phyloP scores from a whole-genome alignment of 257 asterid species.

The Oldenlandia corymbosa region DNA sequence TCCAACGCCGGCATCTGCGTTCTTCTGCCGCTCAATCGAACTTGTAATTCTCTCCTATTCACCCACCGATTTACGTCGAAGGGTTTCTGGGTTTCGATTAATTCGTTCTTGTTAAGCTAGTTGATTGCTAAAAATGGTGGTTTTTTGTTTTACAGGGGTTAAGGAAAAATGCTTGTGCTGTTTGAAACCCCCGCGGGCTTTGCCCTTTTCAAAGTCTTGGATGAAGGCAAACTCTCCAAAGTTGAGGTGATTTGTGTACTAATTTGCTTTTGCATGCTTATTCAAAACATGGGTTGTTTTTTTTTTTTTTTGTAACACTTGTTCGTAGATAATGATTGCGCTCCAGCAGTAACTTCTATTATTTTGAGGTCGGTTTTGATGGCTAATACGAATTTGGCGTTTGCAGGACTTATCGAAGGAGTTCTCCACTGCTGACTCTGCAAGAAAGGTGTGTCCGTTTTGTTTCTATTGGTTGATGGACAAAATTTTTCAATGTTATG shows the following conservation, averaged over 20 bases:
- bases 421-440: conserved; percentile 58
- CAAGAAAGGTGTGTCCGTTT: conserved; percentile 88
- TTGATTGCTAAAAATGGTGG: neutral
- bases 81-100: neutral
- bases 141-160: neutral
- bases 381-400: neutral
- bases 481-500: neutral
- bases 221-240: conserved; percentile 54
- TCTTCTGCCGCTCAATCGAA: neutral
- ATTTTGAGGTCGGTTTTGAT: neutral
- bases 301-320: neutral
- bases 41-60: neutral
- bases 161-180: conserved; percentile 34
- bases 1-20: neutral
- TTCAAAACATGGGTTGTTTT: no score
- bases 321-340: neutral
- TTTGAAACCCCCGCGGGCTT: conserved; percentile 58
- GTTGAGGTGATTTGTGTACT: conserved; percentile 32
- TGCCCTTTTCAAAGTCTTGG: conserved; percentile 55
- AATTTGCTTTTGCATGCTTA: neutral
- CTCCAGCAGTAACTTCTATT: neutral
- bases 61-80: neutral
- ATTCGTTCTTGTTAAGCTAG: neutral
- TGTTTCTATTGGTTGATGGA: neutral
- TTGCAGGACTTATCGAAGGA: conserved; percentile 77